phyloP scores from a whole-genome alignment of 129 eudicot species.

The Lactuca saligna region DNA sequence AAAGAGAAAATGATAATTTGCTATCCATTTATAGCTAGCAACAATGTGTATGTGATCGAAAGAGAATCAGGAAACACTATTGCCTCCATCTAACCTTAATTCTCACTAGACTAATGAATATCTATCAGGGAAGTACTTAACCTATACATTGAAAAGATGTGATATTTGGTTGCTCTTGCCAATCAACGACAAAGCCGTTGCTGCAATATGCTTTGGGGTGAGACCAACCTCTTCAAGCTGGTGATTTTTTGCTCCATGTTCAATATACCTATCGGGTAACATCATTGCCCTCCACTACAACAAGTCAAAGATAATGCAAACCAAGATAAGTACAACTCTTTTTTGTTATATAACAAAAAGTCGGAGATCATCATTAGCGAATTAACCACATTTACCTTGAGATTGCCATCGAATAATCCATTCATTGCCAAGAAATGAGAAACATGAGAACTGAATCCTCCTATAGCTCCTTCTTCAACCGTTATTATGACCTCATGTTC shows the following conservation, averaged over 20 bases:
- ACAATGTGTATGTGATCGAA: constrained; percentile 14
- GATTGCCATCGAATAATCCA: constrained; percentile 67
- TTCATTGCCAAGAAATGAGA: constrained; percentile 62
- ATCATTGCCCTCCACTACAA: constrained; percentile 73
- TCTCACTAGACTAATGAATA: not conserved
- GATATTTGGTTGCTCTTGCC: constrained; percentile 37
- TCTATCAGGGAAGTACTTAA: not conserved
- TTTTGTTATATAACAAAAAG: not conserved
- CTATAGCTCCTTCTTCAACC: constrained; percentile 66
- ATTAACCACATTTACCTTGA: constrained; percentile 44
- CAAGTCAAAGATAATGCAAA: not conserved
- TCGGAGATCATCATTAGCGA: too few species aligned
- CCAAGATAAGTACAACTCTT: not conserved
- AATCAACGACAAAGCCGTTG: constrained; percentile 54
- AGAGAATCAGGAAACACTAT: not conserved
- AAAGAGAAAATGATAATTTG: too few species aligned
- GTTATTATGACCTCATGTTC: constrained; percentile 64
- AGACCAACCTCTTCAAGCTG: constrained; percentile 77
- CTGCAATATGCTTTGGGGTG: constrained; percentile 56
- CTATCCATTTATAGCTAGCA: too few species aligned
- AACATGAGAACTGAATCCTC: constrained; percentile 68
- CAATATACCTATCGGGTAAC: constrained; percentile 67
- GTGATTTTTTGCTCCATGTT: constrained; percentile 56
- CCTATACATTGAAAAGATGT: constrained; percentile 29
- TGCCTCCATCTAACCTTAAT: not conserved